Conservation (phyloP, 352 stramenopile genomes). For the Globisporangium yorkense region DNA sequence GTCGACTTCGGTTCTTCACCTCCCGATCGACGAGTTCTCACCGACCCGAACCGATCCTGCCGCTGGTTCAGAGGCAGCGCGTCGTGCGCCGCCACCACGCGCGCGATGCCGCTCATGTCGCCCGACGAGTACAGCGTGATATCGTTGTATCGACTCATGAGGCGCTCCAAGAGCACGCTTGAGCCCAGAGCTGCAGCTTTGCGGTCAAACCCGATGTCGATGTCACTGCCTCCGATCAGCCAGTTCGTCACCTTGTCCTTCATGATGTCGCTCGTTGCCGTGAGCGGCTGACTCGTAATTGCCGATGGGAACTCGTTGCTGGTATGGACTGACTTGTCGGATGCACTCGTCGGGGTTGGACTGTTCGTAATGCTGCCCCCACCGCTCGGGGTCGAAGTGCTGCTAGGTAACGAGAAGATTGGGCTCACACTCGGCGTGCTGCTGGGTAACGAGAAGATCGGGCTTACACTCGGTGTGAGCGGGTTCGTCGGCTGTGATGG, state of each 20-base stretch:
- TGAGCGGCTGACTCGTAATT: background rate
- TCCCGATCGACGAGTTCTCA: background rate
- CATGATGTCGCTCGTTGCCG: background rate
- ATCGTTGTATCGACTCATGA: constrained; percentile 10
- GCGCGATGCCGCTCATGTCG: constrained; percentile 19
- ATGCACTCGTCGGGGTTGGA: too few relatives aligned
- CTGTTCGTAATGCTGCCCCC: too few relatives aligned
- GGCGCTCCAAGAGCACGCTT: constrained; percentile 10
- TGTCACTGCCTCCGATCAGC: constrained; percentile 11
- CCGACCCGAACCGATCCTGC: constrained; percentile 14
- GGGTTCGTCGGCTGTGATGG: too few relatives aligned
- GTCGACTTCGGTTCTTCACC: background rate
- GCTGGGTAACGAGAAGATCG: too few relatives aligned
- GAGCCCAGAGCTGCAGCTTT: constrained; percentile 10
- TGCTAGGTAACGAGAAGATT: too few relatives aligned
- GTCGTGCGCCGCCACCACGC: constrained; percentile 10
- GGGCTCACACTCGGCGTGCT: too few relatives aligned
- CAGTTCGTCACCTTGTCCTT: background rate
- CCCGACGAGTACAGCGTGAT: constrained; percentile 22
- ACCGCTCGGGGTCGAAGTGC: too few relatives aligned
- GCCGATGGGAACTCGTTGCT: background rate
- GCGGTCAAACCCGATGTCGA: constrained; percentile 6
- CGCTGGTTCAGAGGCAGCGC: constrained; percentile 16
- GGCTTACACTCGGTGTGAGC: too few relatives aligned
- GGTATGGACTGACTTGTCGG: too few relatives aligned